Evolutionary conservation across 2,329 filamentous ascomycete species (phyloP), one percentile per base, ranked within the genome.

Genomic region (Alternaria ventricosa): DNA sequence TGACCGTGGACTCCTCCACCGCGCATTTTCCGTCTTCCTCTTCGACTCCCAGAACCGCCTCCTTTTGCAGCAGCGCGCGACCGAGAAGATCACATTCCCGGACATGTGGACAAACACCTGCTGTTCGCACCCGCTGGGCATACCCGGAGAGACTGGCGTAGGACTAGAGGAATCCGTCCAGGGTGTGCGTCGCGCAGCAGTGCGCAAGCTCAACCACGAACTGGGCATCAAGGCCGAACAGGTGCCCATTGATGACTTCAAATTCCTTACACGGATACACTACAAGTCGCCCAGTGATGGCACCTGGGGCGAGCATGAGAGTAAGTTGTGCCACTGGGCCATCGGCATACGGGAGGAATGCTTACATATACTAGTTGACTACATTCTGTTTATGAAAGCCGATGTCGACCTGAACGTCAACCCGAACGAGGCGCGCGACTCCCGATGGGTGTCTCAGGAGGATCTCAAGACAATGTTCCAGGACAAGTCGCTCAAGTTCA

Each of bases 51-150:
- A 96, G 79, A 96, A 97, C 82, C 91, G 94, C 74, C 86, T 98
- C 64, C 91, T 99, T 47, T 89, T 99, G 55, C 96, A 99, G 84
- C 96, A 98, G 85, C 92, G 96, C 71, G 96, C 96, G 27, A 85
- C 90, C 44, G 95, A 98, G 84, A 99, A 99, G 86, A 99, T 99
- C 78, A 99, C 96, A 7, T 99, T 99, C 84, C 95, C 96, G n/a
- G 93, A 97, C 79, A 94, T 97, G 91, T 99, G 96, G 96, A 99
- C 96, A 68, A 99, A 99, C 84, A 99, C 96, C 30, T 99, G 96
- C 87, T 99, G 96, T 86, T 99, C 96, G 43, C 96, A 99, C 82
- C 96, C 96, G 6, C 87, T 99, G 65, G 92, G 93, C 59, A 92
- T 97, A 70, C 92, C 96, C 9, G 91, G 91, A 69, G 96, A 99